A percentile compares a stretch with the other conserved stretches of the same genome.
phyloP scores from a whole-genome alignment of 495 filamentous ascomycete species.

The Xylaria scruposa region DNA sequence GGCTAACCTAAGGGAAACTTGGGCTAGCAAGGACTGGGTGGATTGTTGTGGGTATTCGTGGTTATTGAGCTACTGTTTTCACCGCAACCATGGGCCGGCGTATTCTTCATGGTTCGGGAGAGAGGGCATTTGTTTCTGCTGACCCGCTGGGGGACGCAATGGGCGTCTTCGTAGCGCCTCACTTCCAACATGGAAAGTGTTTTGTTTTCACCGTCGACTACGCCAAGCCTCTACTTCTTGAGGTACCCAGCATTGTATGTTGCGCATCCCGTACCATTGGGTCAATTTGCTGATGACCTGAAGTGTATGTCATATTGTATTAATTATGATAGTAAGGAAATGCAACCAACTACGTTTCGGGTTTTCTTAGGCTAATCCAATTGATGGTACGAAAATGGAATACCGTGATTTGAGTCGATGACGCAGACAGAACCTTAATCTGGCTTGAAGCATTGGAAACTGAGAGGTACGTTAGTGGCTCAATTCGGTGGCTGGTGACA shows the following conservation, averaged over 20 bases:
- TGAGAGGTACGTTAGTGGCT: not conserved
- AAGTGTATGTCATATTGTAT: not conserved
- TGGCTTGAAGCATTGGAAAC: not conserved
- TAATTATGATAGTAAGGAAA: not conserved
- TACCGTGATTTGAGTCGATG: not conserved
- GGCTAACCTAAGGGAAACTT: not conserved
- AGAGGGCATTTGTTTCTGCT: slow-evolving; percentile 1
- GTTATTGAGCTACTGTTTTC: slow-evolving; percentile 10
- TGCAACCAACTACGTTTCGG: not conserved
- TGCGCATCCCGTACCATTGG: not conserved
- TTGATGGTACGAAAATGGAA: not conserved
- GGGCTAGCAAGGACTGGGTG: not conserved
- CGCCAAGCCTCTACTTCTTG: not conserved
- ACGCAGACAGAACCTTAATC: not conserved
- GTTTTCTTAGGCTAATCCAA: not conserved
- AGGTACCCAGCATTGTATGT: not conserved
- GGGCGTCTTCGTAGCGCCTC: not conserved
- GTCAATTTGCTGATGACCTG: not conserved
- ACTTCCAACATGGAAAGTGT: not conserved
- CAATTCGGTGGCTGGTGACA: slow-evolving; percentile 10
- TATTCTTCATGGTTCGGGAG: not conserved
- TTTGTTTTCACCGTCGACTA: not conserved
- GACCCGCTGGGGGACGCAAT: not conserved
- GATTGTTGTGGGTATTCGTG: not conserved
- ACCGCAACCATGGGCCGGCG: not conserved